Conservation (phyloP, 2,329 filamentous ascomycete genomes). For the Fusarium tjaetaba region DNA sequence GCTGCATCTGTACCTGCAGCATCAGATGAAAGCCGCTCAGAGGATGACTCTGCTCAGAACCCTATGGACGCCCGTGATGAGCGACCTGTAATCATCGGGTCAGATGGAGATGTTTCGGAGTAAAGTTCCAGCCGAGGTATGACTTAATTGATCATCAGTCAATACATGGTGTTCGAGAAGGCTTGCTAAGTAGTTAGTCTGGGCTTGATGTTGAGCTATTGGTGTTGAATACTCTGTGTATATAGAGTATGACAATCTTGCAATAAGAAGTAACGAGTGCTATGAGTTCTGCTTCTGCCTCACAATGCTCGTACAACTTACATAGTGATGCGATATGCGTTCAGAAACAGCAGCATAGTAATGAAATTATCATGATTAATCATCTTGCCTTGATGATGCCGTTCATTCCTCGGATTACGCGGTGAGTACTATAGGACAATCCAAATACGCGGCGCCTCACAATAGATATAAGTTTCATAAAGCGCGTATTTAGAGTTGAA, state of each 20-base stretch:
- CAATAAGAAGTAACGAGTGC: background rate
- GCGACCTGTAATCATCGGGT: fast-evolving
- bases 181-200: fast-evolving
- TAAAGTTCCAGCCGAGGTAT: background rate
- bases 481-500: background rate
- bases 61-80: fast-evolving
- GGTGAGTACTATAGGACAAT: too few relatives aligned
- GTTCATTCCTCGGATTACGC: too few relatives aligned
- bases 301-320: too few relatives aligned
- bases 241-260: fast-evolving
- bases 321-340: too few relatives aligned
- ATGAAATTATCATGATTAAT: too few relatives aligned
- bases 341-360: too few relatives aligned
- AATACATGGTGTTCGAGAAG: too few relatives aligned
- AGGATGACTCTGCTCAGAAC: background rate
- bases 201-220: background rate
- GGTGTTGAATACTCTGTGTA: background rate
- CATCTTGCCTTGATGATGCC: too few relatives aligned
- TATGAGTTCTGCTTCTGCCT: too few relatives aligned
- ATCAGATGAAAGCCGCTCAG: background rate
- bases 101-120: background rate
- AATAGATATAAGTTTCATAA: background rate
- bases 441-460: fast-evolving
- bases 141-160: background rate
- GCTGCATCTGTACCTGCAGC: background rate